Base-by-base conservation (phyloP, 805 yeast genomes). In the Barnettozyma salicaria region DNA sequence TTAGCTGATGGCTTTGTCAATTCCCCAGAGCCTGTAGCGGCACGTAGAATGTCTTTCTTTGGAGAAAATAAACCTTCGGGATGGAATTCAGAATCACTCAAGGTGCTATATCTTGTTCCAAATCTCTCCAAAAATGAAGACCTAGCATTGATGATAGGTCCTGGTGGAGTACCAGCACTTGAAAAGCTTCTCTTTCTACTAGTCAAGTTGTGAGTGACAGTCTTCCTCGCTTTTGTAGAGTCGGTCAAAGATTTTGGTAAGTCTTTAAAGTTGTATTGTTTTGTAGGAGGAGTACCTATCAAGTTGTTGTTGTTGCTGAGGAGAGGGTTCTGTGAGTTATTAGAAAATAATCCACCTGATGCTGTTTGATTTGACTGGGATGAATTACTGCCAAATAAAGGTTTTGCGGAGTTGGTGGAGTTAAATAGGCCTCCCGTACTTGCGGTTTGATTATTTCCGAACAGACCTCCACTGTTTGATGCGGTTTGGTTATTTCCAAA, bases 221-320 rank as follows among this genome's bases (percentile, higher is more conserved):
- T 37, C 29, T 49, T 47, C 18, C 43, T 40, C 3, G 46, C 38
- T 24, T 43, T 50, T 3, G 54, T 34, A 3, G 62, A 54, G 20
- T 58, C 58, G 7, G 68, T 64, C 30, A 64, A 52, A 11, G 68
- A 56, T 36, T 59, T 59, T 14, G 70, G 68, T 49, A 65, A 55
- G 10, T 49, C 60, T 18, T 60, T 58, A 25, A 63, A 50, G 21
- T 55, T 41, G 30, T 49, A 44, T 23, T 59, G 55, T 28, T 47
- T 52, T 28, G 47, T 41, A 25, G 62, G 54, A 19, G 64, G 56
- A 3, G 56, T 36, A 13, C 63, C 63, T 30, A 56, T 59, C 22
- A 62, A 61, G 41, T 52, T 54, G 12, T 31, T 39, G 12, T 40
- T 33, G 14, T 27, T 43, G 32, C 17, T 29, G 30, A 35, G 34